Evolutionary conservation across 371 early-diverging fungal genomes (phyloP).

Genomic region (Mortierella sp.): DNA sequence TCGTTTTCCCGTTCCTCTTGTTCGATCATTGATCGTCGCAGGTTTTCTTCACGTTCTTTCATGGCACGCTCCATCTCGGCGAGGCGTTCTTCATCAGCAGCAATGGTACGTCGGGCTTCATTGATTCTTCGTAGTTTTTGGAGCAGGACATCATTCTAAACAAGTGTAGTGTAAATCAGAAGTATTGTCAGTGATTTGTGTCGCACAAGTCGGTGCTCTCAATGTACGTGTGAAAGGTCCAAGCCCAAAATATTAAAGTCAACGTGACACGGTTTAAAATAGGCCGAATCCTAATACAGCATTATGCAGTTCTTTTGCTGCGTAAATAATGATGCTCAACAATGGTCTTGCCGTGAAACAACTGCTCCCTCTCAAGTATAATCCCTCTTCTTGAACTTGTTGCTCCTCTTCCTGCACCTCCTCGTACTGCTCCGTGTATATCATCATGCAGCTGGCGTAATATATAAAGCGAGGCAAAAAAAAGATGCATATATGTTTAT

Average conservation of each 20-base stretch:
- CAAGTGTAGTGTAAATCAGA: not conserved
- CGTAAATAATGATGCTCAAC: not conserved
- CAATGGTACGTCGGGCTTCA: slow-evolving; percentile 21
- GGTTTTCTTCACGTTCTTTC: slow-evolving; percentile 35
- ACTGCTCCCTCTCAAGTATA: too few relatives aligned
- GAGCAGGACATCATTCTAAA: slow-evolving; percentile 7
- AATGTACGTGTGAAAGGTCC: not conserved
- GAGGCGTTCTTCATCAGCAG: slow-evolving; percentile 29
- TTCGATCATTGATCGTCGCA: slow-evolving; percentile 23
- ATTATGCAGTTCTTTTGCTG: not conserved
- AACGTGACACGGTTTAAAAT: slow-evolving; percentile 11
- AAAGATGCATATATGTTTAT: not conserved
- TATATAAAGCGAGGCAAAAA: not conserved
- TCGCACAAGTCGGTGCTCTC: slow-evolving; percentile 4
- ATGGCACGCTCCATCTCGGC: slow-evolving; percentile 29
- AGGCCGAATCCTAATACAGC: not conserved
- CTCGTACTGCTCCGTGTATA: not conserved
- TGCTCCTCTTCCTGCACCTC: not conserved
- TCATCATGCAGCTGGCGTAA: not conserved
- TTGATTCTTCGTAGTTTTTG: slow-evolving; percentile 26
- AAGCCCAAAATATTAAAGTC: slow-evolving; percentile 14
- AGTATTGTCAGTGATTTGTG: not conserved
- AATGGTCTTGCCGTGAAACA: not conserved
- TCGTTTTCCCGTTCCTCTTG: slow-evolving; percentile 26
- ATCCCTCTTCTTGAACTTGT: not conserved